phyloP scores from a whole-genome alignment of 768 basidiomycete genomes.

The Russula olivacea region DNA sequence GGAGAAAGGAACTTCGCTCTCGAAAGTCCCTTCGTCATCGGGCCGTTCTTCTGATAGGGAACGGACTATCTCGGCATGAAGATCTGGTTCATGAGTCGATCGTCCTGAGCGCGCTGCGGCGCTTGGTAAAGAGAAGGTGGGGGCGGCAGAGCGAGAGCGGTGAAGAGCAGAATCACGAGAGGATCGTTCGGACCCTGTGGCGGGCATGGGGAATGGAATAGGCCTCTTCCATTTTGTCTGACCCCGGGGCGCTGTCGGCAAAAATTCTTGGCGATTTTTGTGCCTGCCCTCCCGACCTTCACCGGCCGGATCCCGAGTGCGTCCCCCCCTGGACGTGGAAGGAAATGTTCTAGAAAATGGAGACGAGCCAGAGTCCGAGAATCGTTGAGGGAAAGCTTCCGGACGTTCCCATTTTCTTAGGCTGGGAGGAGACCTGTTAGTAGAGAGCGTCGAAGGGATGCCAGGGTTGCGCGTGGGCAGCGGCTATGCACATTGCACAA shows the following conservation, averaged over 20 bases:
- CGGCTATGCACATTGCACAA: constrained; percentile 1
- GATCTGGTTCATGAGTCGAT: neutral
- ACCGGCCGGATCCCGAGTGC: neutral
- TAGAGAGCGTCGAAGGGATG: constrained; percentile 8
- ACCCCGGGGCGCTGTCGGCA: neutral
- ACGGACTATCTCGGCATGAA: neutral
- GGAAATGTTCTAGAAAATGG: neutral
- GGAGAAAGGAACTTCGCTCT: neutral
- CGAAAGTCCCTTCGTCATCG: constrained; percentile 5
- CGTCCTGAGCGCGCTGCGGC: neutral
- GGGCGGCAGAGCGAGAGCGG: neutral
- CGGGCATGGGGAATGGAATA: constrained; percentile 7
- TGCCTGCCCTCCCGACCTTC: neutral
- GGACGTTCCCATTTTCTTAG: constrained; percentile 23
- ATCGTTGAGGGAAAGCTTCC: neutral
- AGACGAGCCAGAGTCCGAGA: neutral
- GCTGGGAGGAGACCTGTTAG: neutral
- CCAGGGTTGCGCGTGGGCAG: constrained; percentile 5
- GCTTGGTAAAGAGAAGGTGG: neutral
- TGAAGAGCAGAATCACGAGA: constrained; percentile 1
- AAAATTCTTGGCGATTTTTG: neutral
- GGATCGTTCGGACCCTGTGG: neutral
- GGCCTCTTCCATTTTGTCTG: constrained; percentile 12
- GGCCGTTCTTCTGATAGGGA: neutral
- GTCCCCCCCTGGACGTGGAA: constrained; percentile 5